Evolutionary conservation across 2,329 filamentous ascomycete genomes (phyloP).

Genomic region (Aspergillus ustus): DNA sequence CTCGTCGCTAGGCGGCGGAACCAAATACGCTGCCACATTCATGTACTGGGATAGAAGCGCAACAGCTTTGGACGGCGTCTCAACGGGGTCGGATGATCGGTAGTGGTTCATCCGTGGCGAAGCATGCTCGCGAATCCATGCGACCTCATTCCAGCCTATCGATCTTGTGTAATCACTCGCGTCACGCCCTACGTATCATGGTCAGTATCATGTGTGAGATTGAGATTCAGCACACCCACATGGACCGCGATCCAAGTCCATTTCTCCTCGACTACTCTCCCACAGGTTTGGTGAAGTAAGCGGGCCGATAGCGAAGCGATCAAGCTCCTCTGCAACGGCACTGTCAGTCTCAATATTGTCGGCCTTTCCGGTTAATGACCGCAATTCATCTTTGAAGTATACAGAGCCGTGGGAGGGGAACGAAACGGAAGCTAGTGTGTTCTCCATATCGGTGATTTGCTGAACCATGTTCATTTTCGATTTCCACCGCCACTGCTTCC

Average conservation of each 20-base stretch:
- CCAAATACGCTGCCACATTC: slow-evolving; percentile 26
- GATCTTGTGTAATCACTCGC: slow-evolving; percentile 28
- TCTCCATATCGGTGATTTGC: slow-evolving; percentile 34
- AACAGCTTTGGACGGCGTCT: slow-evolving; percentile 30
- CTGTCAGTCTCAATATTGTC: slow-evolving; percentile 15
- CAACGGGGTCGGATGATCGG: slow-evolving; percentile 22
- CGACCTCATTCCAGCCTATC: slow-evolving; percentile 32
- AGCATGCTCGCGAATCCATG: slow-evolving; percentile 30
- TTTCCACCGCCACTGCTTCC: slow-evolving; percentile 32
- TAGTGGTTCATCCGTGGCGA: slow-evolving; percentile 33
- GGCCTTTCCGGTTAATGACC: slow-evolving; percentile 18
- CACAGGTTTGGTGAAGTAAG: slow-evolving; percentile 30
- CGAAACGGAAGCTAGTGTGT: slow-evolving; percentile 26
- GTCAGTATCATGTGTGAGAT: no score
- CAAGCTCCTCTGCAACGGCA: slow-evolving; percentile 4
- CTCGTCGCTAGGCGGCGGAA: slow-evolving; percentile 20
- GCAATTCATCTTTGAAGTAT: slow-evolving; percentile 32
- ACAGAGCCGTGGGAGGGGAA: slow-evolving; percentile 34
- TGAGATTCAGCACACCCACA: slow-evolving; percentile 32
- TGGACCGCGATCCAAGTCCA: slow-evolving; percentile 35
- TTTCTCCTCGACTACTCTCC: slow-evolving; percentile 23
- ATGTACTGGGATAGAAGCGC: slow-evolving; percentile 33
- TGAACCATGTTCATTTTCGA: slow-evolving; percentile 29
- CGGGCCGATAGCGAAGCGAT: slow-evolving; percentile 30
- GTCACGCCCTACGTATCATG: slow-evolving; percentile 20